Evolutionary conservation across 306 rosid genomes (phyloP), one percentile per base, ranked within the genome.

Genomic region (Cucurbita argyrosperma): DNA sequence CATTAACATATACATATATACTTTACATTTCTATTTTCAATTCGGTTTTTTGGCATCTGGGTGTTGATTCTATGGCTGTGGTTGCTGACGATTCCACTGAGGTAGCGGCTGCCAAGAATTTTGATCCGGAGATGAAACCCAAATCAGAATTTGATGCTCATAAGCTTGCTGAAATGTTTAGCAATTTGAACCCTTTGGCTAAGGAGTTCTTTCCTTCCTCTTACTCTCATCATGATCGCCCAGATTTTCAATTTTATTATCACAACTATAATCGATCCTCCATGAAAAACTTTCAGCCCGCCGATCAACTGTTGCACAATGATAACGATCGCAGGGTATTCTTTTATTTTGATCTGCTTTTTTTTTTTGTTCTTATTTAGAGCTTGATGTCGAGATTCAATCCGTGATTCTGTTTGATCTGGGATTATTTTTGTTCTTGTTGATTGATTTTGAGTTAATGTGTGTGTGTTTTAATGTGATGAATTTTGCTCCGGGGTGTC

Each of bases 141-240:
- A 90, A 88, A 62, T 84, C 96, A 38, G 91, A 90, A 76, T 81
- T 92, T 86, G 88, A 85, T 84, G 93, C 91, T 72, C 89, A 85
- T 90, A 88, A 90, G 76, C 90, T 93, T 59, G 97, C 89, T 83
- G 97, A 90, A 62, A 86, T 93, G 91, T 90, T 93, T 86, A 93
- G 87, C 71, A 93, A 93, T 87, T 58, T 93, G 87, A 93, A 93
- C 83, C 98, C 98, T 54, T 82, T 73, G 79, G 98, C 97, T 12
- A 87, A 90, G 77, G 98, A 93, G 80, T 93, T 93, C 77, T 77
- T 93, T 52, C 98, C 98, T 75, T 87, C 98, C 11, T 82, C 92
- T 18, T 83, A 84, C 74, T 52, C 88, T 76, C 87, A 76, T 52
- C 87, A 80, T 76, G 83, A 83, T 23, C 82, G 84, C 71, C 82